Percentiles rank a stretch among this genome's conserved stretches.
These are phyloP conservation scores for Candida glaebosa DNA, from an alignment of 805 yeast species.

Conservation along the genomic window DNA sequence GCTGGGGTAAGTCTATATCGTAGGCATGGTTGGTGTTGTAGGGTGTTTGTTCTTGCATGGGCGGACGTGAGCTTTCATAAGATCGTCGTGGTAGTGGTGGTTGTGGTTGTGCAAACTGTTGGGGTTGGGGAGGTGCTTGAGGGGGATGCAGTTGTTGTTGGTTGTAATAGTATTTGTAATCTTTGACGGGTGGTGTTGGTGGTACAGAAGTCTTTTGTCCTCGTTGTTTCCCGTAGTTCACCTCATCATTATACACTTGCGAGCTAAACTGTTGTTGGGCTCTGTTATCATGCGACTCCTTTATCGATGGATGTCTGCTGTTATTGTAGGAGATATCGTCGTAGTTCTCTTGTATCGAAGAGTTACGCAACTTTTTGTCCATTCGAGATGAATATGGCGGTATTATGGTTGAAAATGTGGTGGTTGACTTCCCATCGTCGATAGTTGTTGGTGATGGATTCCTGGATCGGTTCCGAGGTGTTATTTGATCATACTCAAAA, in stretches of 20 bases:
- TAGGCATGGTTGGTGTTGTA: conserved; percentile 6
- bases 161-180: not conserved
- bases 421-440: conserved; percentile 5
- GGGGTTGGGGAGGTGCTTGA: conserved; percentile 6
- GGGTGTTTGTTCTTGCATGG: conserved; percentile 5
- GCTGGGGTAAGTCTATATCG: conserved; percentile 23
- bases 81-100: not conserved
- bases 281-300: not conserved
- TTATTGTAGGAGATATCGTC: conserved; percentile 2
- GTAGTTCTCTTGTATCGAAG: not conserved
- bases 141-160: conserved; percentile 1
- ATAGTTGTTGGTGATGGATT: conserved; percentile 28
- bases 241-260: not conserved
- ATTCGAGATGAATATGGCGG: conserved; percentile 9
- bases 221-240: conserved; percentile 1
- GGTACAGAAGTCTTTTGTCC: conserved; percentile 1
- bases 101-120: not conserved
- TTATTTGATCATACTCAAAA: conserved; percentile 24
- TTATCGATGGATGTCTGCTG: not conserved
- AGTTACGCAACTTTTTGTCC: not conserved
- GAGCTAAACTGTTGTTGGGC: conserved; percentile 6
- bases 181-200: conserved; percentile 8
- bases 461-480: conserved; percentile 26
- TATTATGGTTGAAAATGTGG: conserved; percentile 7
- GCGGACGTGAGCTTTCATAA: not conserved